Evolutionary conservation across 768 basidiomycete species (phyloP).

Genomic region (Pulveroboletus frians): DNA sequence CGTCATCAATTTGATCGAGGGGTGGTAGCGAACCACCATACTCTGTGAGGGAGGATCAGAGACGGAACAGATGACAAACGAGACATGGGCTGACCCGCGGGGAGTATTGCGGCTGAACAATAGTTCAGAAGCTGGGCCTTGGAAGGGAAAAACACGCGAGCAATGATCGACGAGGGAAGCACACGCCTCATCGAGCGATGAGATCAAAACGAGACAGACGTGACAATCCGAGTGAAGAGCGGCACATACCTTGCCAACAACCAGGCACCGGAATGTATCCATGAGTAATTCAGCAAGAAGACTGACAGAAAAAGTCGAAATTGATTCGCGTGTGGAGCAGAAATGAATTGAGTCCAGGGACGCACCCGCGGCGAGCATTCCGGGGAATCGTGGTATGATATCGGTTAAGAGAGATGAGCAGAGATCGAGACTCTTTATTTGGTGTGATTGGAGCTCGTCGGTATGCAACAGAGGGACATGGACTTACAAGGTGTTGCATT

Average conservation of each 20-base stretch:
- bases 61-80: neutral
- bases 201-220: conserved; percentile 2
- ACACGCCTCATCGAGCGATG: conserved; percentile 42
- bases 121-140: conserved; percentile 49
- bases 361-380: conserved; percentile 68
- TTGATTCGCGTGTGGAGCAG: neutral
- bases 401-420: conserved; percentile 62
- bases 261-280: conserved; percentile 69
- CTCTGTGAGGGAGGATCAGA: conserved; percentile 39
- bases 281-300: conserved; percentile 69
- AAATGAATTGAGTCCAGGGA: conserved; percentile 2
- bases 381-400: conserved; percentile 65
- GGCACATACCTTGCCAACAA: conserved; percentile 53
- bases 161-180: conserved; percentile 54
- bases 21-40: conserved; percentile 60
- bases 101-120: conserved; percentile 49
- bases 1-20: conserved; percentile 47
- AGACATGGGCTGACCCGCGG: conserved; percentile 36
- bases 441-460: conserved; percentile 4
- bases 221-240: conserved; percentile 6
- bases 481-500: conserved; percentile 52
- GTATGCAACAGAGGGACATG: neutral
- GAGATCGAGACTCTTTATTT: conserved; percentile 50
- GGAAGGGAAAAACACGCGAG: conserved; percentile 64
- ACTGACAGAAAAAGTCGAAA: conserved; percentile 35